A percentile compares a stretch with the other conserved stretches of the same genome.
Conservation (phyloP, 2,329 filamentous ascomycete genomes). For the Fusarium subtropicale region DNA sequence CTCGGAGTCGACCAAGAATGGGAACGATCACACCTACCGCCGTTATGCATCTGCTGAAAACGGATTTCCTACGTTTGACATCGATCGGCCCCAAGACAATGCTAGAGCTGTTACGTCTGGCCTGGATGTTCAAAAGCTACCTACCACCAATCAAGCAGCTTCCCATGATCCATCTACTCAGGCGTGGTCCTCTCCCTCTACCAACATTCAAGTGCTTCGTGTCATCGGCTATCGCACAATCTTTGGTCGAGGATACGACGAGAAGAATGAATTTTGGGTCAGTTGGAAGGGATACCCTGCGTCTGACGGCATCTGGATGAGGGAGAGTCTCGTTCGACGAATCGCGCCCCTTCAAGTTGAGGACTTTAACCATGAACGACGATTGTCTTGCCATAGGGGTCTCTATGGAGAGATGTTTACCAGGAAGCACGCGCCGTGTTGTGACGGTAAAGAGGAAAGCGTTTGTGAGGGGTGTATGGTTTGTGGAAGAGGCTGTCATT, state of each 20-base stretch:
- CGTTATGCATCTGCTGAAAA: neutral
- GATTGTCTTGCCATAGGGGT: neutral
- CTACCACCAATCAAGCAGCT: no score
- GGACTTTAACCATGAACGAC: neutral
- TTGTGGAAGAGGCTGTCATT: slow-evolving; percentile 3
- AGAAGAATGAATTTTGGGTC: neutral
- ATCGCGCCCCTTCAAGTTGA: neutral
- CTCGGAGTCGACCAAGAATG: neutral
- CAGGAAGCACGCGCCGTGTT: neutral
- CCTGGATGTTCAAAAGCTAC: rapidly evolving
- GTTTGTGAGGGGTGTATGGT: slow-evolving; percentile 1
- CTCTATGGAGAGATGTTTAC: slow-evolving; percentile 2
- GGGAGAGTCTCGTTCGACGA: neutral
- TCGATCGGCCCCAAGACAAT: neutral
- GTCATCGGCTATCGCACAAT: neutral
- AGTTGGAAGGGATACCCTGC: slow-evolving; percentile 1
- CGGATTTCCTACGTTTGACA: neutral
- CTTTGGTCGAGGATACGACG: neutral
- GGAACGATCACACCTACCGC: neutral
- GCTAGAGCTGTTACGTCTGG: neutral
- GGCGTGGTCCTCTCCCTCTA: neutral
- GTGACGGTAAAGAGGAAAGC: neutral
- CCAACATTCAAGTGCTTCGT: neutral
- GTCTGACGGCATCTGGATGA: neutral
- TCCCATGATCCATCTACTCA: neutral